Conservation (phyloP, 805 yeast genomes). For the Naumovozyma dairenensis region DNA sequence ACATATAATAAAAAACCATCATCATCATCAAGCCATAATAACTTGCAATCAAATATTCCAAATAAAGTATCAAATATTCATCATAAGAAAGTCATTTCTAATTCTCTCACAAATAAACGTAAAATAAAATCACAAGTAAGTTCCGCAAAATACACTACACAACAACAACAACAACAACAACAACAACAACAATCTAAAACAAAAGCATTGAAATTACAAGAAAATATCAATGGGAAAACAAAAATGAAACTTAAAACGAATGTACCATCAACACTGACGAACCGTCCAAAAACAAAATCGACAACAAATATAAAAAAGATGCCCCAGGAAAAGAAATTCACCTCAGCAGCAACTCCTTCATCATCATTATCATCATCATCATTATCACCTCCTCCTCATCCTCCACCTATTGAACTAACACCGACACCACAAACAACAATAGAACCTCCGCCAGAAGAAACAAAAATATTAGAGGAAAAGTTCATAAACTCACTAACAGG, state of each 20-base stretch:
- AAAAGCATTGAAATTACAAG: not conserved
- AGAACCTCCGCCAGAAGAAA: not conserved
- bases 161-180: not conserved
- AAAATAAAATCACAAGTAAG: too few relatives aligned
- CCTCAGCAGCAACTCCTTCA: not conserved
- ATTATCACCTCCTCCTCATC: not conserved
- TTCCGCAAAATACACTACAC: too few relatives aligned
- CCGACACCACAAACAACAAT: not conserved
- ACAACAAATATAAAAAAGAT: too few relatives aligned
- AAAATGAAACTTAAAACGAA: not conserved
- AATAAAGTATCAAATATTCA: too few relatives aligned
- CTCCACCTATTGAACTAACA: not conserved
- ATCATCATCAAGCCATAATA: too few relatives aligned
- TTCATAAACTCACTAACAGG: slow-evolving; percentile 39
- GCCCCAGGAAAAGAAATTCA: not conserved
- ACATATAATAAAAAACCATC: not conserved
- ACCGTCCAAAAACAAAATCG: not conserved
- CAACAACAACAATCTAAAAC: not conserved
- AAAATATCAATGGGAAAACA: not conserved
- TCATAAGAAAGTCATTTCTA: too few relatives aligned
- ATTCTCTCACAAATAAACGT: too few relatives aligned
- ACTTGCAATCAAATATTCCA: too few relatives aligned
- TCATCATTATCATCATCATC: not conserved
- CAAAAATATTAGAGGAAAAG: slow-evolving; percentile 2
- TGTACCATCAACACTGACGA: not conserved